Percentiles rank a stretch among this genome's conserved stretches.
Evolutionary conservation across 2,329 filamentous ascomycete genomes (phyloP).

Genomic region (Beauveria varroae): DNA sequence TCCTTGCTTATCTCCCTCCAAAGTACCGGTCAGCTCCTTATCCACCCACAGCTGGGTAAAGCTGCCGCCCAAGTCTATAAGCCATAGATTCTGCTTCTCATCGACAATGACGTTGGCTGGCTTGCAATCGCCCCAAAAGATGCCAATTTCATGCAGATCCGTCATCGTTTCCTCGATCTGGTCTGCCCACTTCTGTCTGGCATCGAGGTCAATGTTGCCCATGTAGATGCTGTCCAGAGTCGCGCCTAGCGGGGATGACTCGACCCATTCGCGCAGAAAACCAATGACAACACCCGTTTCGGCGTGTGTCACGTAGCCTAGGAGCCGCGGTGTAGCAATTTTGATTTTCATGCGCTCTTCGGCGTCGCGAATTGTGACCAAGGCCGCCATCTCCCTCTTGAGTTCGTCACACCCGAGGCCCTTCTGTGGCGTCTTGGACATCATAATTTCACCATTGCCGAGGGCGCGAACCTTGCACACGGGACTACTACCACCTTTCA

Average conservation of each 20-base stretch:
- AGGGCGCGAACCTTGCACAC: not conserved
- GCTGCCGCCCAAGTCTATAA: not conserved
- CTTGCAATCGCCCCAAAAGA: conserved; percentile 1
- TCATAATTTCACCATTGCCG: not conserved
- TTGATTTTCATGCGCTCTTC: not conserved
- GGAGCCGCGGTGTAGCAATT: not conserved
- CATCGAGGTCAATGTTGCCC: not conserved
- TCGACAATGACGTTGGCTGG: not conserved
- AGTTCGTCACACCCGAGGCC: not conserved
- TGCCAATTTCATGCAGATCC: not conserved
- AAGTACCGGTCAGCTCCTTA: not conserved
- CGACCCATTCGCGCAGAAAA: not conserved
- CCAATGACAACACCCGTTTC: not conserved
- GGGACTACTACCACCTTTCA: too few species aligned
- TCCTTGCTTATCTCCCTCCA: not conserved
- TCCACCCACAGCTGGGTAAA: not conserved
- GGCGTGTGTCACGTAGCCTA: not conserved
- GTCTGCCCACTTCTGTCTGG: not conserved
- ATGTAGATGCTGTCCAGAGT: not conserved
- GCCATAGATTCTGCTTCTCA: not conserved
- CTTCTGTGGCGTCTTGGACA: not conserved
- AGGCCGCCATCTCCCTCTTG: not conserved
- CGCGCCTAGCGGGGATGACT: not conserved
- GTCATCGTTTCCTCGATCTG: not conserved
- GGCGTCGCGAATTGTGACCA: not conserved